Evolutionary conservation across 805 yeast genomes (phyloP).

Genomic region (Metschnikowia anglica): DNA sequence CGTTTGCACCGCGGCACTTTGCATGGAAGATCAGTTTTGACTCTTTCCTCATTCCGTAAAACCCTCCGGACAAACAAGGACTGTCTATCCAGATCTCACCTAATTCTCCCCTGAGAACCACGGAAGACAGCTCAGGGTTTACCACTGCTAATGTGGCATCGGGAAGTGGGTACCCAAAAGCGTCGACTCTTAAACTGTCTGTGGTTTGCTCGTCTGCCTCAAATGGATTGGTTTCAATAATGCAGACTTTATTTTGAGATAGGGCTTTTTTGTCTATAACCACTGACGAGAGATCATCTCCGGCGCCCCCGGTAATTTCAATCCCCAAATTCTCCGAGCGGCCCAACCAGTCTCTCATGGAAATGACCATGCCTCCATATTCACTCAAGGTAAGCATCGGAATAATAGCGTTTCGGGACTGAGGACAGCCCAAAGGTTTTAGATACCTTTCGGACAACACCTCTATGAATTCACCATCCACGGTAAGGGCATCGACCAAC

Average conservation of each 20-base stretch:
- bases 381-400: constrained; percentile 89
- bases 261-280: constrained; percentile 71
- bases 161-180: constrained; percentile 93
- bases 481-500: constrained; percentile 79
- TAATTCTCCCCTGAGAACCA: constrained; percentile 74
- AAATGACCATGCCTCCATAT: constrained; percentile 93
- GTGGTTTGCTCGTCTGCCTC: constrained; percentile 40
- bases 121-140: constrained; percentile 81
- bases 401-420: constrained; percentile 72
- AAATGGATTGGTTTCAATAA: constrained; percentile 58
- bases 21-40: constrained; percentile 81
- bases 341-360: constrained; percentile 89
- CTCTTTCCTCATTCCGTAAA: constrained; percentile 67
- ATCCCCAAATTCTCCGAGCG: constrained; percentile 60
- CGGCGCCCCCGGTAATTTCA: constrained; percentile 34
- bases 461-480: constrained; percentile 91
- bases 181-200: constrained; percentile 66
- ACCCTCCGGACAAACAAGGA: constrained; percentile 86
- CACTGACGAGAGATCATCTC: constrained; percentile 54
- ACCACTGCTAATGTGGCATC: constrained; percentile 93
- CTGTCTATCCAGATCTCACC: constrained; percentile 99
- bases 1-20: constrained; percentile 69
- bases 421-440: constrained; percentile 81
- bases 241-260: constrained; percentile 67
- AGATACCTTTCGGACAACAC: constrained; percentile 88